These are phyloP conservation scores for Luvunga scandens DNA, from an alignment of 345 rosid genomes.

Conservation along the genomic window DNA sequence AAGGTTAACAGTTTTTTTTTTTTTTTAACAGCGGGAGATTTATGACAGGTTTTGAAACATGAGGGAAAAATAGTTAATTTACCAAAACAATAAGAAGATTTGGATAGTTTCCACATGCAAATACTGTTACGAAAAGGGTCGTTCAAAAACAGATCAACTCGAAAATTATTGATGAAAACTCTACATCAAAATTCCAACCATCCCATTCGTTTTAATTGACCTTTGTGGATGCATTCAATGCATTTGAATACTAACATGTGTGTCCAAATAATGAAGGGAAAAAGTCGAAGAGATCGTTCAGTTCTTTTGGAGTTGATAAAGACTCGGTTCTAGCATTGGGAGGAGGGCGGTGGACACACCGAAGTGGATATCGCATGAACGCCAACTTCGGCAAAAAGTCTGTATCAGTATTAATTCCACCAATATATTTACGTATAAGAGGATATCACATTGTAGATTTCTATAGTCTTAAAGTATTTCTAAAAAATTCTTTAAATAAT, in stretches of 20 bases:
- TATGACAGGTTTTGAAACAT: no score
- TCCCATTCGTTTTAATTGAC: background rate
- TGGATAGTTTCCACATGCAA: background rate
- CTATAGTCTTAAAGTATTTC: background rate
- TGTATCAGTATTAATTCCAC: background rate
- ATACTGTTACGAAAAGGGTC: background rate
- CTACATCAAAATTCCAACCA: background rate
- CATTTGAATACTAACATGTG: background rate
- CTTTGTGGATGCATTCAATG: background rate
- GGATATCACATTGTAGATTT: background rate
- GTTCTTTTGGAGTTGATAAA: background rate
- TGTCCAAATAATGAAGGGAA: background rate
- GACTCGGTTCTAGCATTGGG: background rate
- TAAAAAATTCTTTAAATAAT: no score
- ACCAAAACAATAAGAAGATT: no score
- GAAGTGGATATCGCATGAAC: background rate
- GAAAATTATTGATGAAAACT: background rate
- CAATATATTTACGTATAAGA: background rate
- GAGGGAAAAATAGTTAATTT: no score
- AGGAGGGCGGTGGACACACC: background rate
- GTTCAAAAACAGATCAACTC: background rate
- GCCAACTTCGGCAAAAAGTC: background rate
- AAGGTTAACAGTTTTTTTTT: no score
- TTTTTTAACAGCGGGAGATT: no score
- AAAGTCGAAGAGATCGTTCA: background rate